A percentile compares a stretch with the other conserved stretches of the same genome.
Conservation (phyloP, 495 filamentous ascomycete species). For the Lasiosphaeria ovina region DNA sequence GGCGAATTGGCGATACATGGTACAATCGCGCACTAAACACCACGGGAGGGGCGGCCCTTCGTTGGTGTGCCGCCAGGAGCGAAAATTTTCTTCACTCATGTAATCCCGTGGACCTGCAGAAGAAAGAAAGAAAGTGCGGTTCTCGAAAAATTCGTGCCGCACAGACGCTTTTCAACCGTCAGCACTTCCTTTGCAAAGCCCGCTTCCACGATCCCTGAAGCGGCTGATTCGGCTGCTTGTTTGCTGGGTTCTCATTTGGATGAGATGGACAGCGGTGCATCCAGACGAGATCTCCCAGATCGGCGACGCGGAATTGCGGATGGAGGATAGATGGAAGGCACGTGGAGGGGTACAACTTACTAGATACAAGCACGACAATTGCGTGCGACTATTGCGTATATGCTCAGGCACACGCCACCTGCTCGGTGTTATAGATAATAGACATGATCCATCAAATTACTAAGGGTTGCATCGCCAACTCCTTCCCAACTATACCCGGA, state of each 20-base stretch:
- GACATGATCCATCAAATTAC: not conserved
- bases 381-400: too few species aligned
- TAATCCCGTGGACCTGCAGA: not conserved
- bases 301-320: not conserved
- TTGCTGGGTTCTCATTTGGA: not conserved
- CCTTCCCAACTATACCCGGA: not conserved
- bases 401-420: not conserved
- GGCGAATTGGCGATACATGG: not conserved
- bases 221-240: not conserved
- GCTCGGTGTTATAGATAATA: not conserved
- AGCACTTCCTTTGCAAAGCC: not conserved
- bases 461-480: not conserved
- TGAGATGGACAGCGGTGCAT: not conserved
- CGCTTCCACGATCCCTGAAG: not conserved
- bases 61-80: not conserved
- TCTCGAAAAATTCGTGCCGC: not conserved
- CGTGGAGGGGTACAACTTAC: not conserved
- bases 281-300: not conserved
- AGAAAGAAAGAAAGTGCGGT: not conserved
- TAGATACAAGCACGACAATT: too few species aligned
- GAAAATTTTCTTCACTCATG: not conserved
- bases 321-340: not conserved
- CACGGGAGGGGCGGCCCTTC: not conserved
- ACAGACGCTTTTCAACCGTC: not conserved
- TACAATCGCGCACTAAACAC: not conserved